Conservation (phyloP, 106 monocot species). For the Allium fistulosum region DNA sequence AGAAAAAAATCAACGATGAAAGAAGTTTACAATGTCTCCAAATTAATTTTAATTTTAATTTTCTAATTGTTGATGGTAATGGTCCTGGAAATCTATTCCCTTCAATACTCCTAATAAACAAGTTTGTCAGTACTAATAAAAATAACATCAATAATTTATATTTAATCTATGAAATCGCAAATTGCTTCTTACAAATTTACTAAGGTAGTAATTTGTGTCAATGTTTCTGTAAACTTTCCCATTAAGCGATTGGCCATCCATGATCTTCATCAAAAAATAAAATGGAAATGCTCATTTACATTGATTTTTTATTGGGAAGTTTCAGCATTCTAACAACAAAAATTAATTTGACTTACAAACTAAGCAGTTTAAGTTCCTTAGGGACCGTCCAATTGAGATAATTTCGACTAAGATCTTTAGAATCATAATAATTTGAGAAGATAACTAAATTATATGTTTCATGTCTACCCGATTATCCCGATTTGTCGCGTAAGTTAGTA, state of each 20-base stretch:
- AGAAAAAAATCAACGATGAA: background rate
- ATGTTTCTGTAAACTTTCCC: slow-evolving; percentile 45
- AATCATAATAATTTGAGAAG: background rate
- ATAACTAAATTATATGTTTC: background rate
- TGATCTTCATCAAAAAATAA: slow-evolving; percentile 1
- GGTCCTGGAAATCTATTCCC: slow-evolving; percentile 48
- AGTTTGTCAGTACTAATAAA: background rate
- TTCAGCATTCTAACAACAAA: no score
- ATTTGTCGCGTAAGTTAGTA: no score
- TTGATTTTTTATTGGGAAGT: no score
- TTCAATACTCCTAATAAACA: slow-evolving; percentile 52
- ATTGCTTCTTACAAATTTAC: slow-evolving; percentile 32
- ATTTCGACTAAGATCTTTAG: slow-evolving; percentile 63
- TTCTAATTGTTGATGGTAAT: slow-evolving; percentile 35
- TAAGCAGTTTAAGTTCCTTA: slow-evolving; percentile 10
- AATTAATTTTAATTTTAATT: slow-evolving; percentile 19
- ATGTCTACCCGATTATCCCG: no score
- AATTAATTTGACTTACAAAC: no score
- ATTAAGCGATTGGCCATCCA: slow-evolving; percentile 52
- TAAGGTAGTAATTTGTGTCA: slow-evolving; percentile 56
- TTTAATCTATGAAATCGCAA: background rate
- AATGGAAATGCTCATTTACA: slow-evolving; percentile 27
- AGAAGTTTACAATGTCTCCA: slow-evolving; percentile 44
- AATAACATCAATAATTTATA: background rate
- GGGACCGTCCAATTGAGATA: slow-evolving; percentile 46